Base-by-base conservation (phyloP, 2,329 filamentous ascomycete genomes). In the Claviceps sp. region DNA sequence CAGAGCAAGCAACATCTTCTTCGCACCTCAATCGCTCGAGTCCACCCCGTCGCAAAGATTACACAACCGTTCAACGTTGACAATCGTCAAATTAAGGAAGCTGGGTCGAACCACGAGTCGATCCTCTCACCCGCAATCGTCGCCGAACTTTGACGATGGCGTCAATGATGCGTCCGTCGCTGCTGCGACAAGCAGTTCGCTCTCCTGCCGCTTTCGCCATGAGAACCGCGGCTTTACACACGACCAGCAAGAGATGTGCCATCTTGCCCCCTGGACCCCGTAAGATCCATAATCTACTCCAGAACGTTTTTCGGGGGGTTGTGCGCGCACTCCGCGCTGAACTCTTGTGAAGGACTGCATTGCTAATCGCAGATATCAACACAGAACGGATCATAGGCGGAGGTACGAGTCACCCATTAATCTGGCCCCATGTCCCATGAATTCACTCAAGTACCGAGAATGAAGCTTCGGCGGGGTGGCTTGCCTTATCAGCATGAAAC, bases 251-350 rank as follows among this genome's bases (percentile, higher is more conserved):
- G 71, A 69, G 76, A 78, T 65, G 84, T 91, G 77, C 81, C 62
- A 84, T 98, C 64, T 78, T 98, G 53, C 88, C 91, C 55, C 84
- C 89, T 52, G 79, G 86, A 59, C 89, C 90, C 63, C 93, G 89
- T 93, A 76, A 72, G 85, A 78, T 26, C 9, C 24, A 4, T 47
- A 24, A 16, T 3, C 14, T 24, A 14, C 34, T 20, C 9, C n/a
- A 6, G 5, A 24, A 13, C 5, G 11, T n/a, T 24, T n/a, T 24
- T 14, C 22, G 6, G 24, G 7, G 4, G 7, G 4, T 40, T n/a
- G 7, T 2, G 9, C 37, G 37, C 16, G n/a, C 38, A 14, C 2
- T n/a, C 18, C 18, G 7, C 14, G 30, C 20, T 2, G 41, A 14
- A 26, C 16, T 7, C 13, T 8, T 16, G 7, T 13, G 13, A 8